phyloP scores from a whole-genome alignment of 306 rosid species.

The Styphnolobium japonicum region DNA sequence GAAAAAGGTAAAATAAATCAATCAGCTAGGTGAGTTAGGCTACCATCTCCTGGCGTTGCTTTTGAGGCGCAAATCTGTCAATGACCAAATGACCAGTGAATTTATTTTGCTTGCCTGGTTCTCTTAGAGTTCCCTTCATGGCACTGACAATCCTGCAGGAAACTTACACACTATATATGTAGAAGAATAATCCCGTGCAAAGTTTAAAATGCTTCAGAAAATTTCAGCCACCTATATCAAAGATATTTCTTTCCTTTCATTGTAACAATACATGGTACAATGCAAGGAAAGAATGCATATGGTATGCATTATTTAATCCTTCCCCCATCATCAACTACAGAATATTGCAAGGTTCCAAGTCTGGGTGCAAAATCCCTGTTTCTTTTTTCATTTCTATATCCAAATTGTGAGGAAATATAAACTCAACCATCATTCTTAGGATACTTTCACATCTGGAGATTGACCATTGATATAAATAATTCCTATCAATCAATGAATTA shows the following conservation, averaged over 20 bases:
- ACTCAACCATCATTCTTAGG: neutral
- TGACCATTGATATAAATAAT: neutral
- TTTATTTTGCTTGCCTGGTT: slow-evolving; percentile 17
- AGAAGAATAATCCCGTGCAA: neutral
- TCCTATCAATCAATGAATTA: too few relatives aligned
- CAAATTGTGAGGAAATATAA: neutral
- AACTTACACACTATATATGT: neutral
- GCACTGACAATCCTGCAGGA: slow-evolving; percentile 39
- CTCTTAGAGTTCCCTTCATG: slow-evolving; percentile 27
- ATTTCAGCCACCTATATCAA: neutral
- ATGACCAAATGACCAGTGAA: slow-evolving; percentile 44
- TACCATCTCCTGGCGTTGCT: slow-evolving; percentile 42
- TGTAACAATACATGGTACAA: neutral
- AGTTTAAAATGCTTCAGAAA: neutral
- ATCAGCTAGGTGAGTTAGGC: neutral
- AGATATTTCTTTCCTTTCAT: neutral
- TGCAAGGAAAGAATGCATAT: neutral
- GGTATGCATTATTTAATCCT: neutral
- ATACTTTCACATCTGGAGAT: neutral
- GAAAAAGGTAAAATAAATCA: neutral
- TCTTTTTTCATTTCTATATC: neutral
- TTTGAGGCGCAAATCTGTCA: neutral
- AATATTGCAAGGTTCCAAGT: neutral
- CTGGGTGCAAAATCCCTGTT: neutral
- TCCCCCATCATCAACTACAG: neutral